Conservation (phyloP, 495 filamentous ascomycete species). For the Melanomma pulvis-pyrius region DNA sequence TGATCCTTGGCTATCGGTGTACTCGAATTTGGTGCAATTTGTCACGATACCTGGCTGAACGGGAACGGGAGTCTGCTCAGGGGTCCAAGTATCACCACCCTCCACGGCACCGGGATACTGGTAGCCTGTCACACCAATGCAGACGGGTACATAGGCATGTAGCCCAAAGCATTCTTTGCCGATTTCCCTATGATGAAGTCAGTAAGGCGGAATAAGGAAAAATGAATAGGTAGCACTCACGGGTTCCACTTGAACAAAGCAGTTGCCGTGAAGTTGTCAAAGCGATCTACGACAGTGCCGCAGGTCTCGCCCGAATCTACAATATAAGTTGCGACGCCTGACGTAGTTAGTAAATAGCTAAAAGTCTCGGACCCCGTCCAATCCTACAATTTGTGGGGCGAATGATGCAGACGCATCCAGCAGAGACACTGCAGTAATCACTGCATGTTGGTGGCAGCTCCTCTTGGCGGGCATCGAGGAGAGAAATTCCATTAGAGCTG, state of each 20-base stretch:
- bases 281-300: conserved; percentile 23
- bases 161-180: conserved; percentile 17
- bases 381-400: conserved; percentile 26
- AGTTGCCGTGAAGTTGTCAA: conserved; percentile 26
- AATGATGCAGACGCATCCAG: conserved; percentile 25
- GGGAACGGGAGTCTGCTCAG: conserved; percentile 16
- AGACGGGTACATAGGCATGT: conserved; percentile 26
- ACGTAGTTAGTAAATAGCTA: not conserved
- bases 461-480: conserved; percentile 12
- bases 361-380: not conserved
- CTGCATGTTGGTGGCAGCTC: conserved; percentile 7
- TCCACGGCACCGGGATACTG: conserved; percentile 17
- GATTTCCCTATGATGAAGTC: conserved; percentile 1
- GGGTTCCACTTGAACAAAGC: conserved; percentile 31
- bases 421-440: conserved; percentile 20
- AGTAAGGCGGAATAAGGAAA: not conserved
- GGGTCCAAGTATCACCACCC: conserved; percentile 20
- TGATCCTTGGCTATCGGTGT: conserved; percentile 8
- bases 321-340: conserved; percentile 27
- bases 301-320: conserved; percentile 28
- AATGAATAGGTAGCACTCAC: not conserved
- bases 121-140: conserved; percentile 24
- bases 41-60: conserved; percentile 15
- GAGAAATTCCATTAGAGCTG: not conserved
- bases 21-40: conserved; percentile 25